Evolutionary conservation across 495 filamentous ascomycete genomes (phyloP), one percentile per base, ranked within the genome.

Genomic region (Hyaloscypha bicolor): DNA sequence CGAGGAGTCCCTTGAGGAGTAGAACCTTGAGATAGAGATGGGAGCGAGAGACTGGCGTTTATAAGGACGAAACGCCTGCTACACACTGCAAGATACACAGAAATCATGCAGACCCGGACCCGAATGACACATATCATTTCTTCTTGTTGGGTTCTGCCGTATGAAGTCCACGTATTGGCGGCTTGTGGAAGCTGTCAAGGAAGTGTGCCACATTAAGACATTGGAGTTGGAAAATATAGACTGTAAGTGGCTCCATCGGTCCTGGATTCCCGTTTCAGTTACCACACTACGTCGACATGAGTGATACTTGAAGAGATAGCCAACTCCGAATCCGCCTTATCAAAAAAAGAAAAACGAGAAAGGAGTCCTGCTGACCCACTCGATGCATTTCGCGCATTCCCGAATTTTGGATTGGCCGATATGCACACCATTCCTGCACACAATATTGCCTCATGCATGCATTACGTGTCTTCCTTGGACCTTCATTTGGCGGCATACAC

Each of bases 401-500:
- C 42, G 16, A 48, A 14, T 19, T 48, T 48, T 48, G 9, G 4
- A 48, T 14, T 48, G 11, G 42, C 42, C 11, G 42, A 19, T 48
- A 48, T 48, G 42, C 42, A 48, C 42, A 48, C 42, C 42, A 48
- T 48, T 19, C 11, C 42, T 48, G 42, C 42, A 48, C 42, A 12
- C 9, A 48, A 48, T 48, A 48, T 48, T 48, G 42, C 42, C 42
- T 48, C 42, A 48, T 48, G 42, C 42, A 48, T 48, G 42, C 42
- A 48, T 48, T 48, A 3, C 42, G 42, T 48, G 42, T 48, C 42
- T 4, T 48, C 8, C 6, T 48, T 16, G 16, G 16, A 11, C 0
- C 11, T 19, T 4, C 42, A 48, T 48, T 48, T 4, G 42, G 8
- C 42, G 42, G 42, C 16, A 4, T 14, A 12, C 42, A 48, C 42